Evolutionary conservation across 495 filamentous ascomycete species (phyloP), one percentile per base, ranked within the genome.

Genomic region (Patellaria atrata): DNA sequence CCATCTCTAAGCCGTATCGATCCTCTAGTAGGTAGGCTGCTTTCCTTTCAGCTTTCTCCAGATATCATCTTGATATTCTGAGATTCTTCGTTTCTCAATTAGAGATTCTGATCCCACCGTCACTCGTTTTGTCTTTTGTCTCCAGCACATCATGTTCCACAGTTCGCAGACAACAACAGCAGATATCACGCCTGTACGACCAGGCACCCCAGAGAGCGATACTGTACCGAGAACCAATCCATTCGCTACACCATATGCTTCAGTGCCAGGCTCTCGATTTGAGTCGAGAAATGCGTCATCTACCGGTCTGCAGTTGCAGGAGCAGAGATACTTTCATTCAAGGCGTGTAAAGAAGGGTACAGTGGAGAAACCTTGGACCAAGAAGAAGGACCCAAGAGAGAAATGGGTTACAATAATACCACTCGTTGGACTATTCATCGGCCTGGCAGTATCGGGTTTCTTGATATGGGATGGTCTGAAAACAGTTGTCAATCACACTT

Each of bases 361-460:
- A 24, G 53, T 77, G 11, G 68, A 82, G 42, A 70, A 75, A 51
- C 75, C 79, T 13, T 86, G 81, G 79, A 48, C 71, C 21, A 53
- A 61, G 13, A 68, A 71, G 43, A 70, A 64, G 33, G 79, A 86
- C 49, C 75, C 79, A 3, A 74, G 68, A 51, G 77, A 85, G 64
- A 85, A 83, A 61, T 86, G 81, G 82, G 75, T 81, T 3, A 82
- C 74, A 14, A 82, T 86, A 37, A 68, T 86, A 20, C 79, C 79
- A 3, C 45, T 82, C 27, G 51, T 80, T 16, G 79, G 81, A 14
- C 61, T 86, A 28, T 13, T 68, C 11, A 30, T 82, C 7, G 81
- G 81, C 15, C 44, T 85, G 27, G 70, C 44, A 3, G 63, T 84
- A 27, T 67, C 75, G 3, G 80, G 63, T 0, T 64, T 82, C 41